Base-by-base conservation (phyloP, 306 rosid genomes). In the Cucurbita argyrosperma region DNA sequence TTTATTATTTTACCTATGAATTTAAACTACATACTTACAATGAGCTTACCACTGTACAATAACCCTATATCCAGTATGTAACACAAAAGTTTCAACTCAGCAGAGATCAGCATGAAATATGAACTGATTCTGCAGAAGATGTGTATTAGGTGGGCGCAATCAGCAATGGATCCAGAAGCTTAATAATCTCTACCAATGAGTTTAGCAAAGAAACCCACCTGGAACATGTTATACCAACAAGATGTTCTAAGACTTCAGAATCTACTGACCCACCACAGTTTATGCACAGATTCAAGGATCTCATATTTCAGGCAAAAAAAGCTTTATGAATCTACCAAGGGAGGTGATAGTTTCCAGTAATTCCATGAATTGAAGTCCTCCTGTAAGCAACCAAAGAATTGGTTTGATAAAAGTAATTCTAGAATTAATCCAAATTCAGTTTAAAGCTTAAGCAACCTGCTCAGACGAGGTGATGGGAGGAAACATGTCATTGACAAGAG, bases 331-430 rank as follows among this genome's bases (percentile, higher is more conserved):
- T 80, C 80, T 13, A 87, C 43, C 64, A 3, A 47, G 30, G 83
- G 80, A 65, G 84, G 89, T 10, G 96, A 90, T 61, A 95, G 71
- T 82, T 78, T 95, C 99, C 99, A 95, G 87, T 35, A 95, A 83
- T 95, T 95, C 99, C 99, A 95, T 18, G 96, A 77, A 81, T 95
- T 95, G 69, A 65, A 91, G 80, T 95, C 97, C 89, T 95, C 97
- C 99, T 91, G 90, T 47, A 77, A 69, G 16, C 10, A 50, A 37
- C 8, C 47, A 12, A 72, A 10, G 64, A 53, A 18, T 53, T 52
- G 76, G 18, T 54, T 53, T 19, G 2, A 54, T 16, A 53, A 11
- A 54, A 40, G 64, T 18, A 68, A n/a, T 59, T 50, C 66, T 47
- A 78, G 76, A 65, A 69, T 72, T 38, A 61, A 78, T 74, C 72